Conservation (phyloP, 148 eudicot species). For the Chenopodium album region DNA sequence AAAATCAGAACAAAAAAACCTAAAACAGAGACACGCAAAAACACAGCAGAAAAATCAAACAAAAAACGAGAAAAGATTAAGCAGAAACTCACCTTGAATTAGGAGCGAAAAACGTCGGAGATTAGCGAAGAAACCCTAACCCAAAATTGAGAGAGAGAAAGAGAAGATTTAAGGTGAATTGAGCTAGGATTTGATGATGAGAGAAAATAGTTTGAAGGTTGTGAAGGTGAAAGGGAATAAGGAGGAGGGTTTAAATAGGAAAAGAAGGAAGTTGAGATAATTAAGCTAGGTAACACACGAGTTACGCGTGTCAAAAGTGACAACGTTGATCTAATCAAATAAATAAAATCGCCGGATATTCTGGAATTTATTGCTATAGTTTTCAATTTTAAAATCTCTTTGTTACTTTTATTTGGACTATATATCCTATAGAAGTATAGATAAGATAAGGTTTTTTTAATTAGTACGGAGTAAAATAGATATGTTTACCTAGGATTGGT, state of each 20-base stretch:
- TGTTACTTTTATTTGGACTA: too few relatives aligned
- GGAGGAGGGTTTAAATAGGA: not conserved
- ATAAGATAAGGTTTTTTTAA: not conserved
- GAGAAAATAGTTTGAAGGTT: not conserved
- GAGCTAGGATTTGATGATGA: not conserved
- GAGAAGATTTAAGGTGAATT: not conserved
- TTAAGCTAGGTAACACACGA: not conserved
- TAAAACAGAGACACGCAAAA: not conserved
- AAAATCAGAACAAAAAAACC: not conserved
- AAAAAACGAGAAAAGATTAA: not conserved
- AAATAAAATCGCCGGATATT: not conserved
- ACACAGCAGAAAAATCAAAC: not conserved
- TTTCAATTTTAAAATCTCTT: too few relatives aligned
- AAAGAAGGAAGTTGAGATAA: not conserved
- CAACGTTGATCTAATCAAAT: not conserved
- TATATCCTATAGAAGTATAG: too few relatives aligned
- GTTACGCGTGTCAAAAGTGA: slow-evolving; percentile 3
- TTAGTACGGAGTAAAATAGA: too few relatives aligned
- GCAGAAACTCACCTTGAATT: not conserved
- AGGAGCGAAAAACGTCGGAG: not conserved
- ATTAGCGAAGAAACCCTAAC: not conserved
- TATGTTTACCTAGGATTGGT: too few relatives aligned
- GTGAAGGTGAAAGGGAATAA: too few relatives aligned
- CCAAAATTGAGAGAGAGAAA: not conserved
- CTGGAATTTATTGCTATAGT: not conserved